phyloP scores from a whole-genome alignment of 345 rosid species.

The Populus euphratica region DNA sequence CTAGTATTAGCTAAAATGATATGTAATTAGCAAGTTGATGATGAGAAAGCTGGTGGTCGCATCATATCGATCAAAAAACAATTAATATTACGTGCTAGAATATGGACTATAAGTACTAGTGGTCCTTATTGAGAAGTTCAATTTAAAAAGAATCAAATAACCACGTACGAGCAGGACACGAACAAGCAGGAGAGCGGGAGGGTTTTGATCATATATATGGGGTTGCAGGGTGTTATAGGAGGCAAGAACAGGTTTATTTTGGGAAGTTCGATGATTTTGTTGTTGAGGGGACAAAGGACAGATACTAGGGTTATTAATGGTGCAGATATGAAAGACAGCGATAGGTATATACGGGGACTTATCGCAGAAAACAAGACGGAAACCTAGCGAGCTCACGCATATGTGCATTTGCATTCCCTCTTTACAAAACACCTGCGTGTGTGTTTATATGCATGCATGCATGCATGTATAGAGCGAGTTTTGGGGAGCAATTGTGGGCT shows the following conservation, averaged over 20 bases:
- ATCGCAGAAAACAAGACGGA: slow-evolving; percentile 35
- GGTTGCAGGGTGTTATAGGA: slow-evolving; percentile 28
- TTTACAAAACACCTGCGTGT: too few relatives aligned
- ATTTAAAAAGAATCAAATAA: neutral
- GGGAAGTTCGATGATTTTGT: slow-evolving; percentile 57
- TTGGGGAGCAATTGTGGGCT: too few relatives aligned
- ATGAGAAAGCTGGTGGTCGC: too few relatives aligned
- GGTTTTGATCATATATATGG: slow-evolving; percentile 4
- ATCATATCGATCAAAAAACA: too few relatives aligned
- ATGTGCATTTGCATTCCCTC: too few relatives aligned
- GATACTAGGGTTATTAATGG: slow-evolving; percentile 45
- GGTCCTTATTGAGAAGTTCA: too few relatives aligned
- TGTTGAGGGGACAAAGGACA: slow-evolving; percentile 65
- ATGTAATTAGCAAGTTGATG: too few relatives aligned
- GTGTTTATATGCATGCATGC: neutral
- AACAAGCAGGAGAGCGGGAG: neutral
- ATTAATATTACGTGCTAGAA: too few relatives aligned
- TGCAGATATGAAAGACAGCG: slow-evolving; percentile 32
- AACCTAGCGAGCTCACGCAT: slow-evolving; percentile 11
- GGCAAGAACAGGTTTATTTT: slow-evolving; percentile 41
- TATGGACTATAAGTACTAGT: too few relatives aligned
- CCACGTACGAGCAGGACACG: slow-evolving; percentile 31
- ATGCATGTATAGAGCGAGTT: too few relatives aligned
- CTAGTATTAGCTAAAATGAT: too few relatives aligned
- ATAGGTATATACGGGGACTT: slow-evolving; percentile 30